These are phyloP conservation scores for Tanacetum coccineum DNA, from an alignment of 129 eudicot species.

Conservation along the genomic window DNA sequence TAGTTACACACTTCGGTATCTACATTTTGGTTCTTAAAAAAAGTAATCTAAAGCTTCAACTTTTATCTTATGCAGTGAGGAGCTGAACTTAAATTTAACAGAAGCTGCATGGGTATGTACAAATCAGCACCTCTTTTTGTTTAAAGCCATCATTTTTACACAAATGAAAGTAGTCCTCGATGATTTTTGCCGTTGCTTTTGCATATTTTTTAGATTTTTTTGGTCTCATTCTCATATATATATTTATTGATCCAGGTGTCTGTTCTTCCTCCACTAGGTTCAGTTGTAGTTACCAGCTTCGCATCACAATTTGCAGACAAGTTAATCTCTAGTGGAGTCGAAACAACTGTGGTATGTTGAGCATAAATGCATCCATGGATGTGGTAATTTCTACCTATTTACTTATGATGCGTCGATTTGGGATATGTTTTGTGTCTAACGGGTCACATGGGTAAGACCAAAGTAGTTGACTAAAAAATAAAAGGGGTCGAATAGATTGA, in stretches of 20 bases:
- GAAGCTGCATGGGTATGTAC: constrained; percentile 93
- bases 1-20: not conserved
- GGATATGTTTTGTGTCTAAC: constrained; percentile 3
- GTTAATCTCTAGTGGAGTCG: constrained; percentile 77
- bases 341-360: constrained; percentile 68
- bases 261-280: constrained; percentile 92
- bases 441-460: not conserved
- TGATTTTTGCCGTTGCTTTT: not conserved
- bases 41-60: constrained; percentile 21
- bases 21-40: not conserved
- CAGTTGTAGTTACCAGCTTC: constrained; percentile 70
- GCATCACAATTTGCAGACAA: constrained; percentile 90
- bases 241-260: constrained; percentile 63
- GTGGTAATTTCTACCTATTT: constrained; percentile 3
- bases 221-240: constrained; percentile 3
- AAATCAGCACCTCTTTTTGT: constrained; percentile 8
- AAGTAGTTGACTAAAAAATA: not conserved
- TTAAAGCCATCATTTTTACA: not conserved
- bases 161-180: constrained; percentile 2
- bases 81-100: constrained; percentile 74
- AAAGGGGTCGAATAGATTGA: not conserved
- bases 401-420: constrained; percentile 3
- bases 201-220: not conserved
- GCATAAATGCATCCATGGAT: constrained; percentile 8
- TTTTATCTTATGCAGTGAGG: constrained; percentile 62